phyloP scores from a whole-genome alignment of 495 filamentous ascomycete genomes.

The Talaromyces borbonicus region DNA sequence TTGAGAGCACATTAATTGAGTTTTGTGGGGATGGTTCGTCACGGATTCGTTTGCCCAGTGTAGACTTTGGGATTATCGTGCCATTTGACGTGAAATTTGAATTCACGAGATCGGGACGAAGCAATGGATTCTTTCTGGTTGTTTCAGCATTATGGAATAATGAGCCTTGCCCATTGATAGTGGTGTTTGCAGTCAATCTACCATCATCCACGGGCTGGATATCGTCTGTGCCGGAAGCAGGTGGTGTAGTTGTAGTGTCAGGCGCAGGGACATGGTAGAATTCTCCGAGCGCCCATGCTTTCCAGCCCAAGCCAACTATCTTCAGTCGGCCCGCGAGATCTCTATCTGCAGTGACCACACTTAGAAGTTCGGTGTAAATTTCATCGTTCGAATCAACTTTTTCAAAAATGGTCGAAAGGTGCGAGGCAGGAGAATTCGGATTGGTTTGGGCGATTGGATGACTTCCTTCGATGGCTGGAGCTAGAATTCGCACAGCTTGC shows the following conservation, averaged over 20 bases:
- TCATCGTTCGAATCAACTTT: constrained; percentile 31
- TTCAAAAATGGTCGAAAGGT: neutral
- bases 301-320: constrained; percentile 31
- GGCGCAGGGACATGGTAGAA: constrained; percentile 23
- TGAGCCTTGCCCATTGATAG: neutral
- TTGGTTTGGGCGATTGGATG: neutral
- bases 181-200: neutral
- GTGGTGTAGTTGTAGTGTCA: neutral
- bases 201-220: neutral
- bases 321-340: constrained; percentile 26
- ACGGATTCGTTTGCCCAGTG: constrained; percentile 19
- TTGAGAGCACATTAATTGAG: no score
- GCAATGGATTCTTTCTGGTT: neutral
- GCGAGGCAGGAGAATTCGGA: neutral
- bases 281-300: constrained; percentile 27
- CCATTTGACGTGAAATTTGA: neutral
- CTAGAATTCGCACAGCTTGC: constrained; percentile 32
- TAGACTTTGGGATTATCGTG: neutral
- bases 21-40: constrained; percentile 9
- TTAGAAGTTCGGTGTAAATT: constrained; percentile 22
- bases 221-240: neutral
- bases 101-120: neutral
- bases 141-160: neutral
- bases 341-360: constrained; percentile 24
- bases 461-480: constrained; percentile 17